phyloP scores from a whole-genome alignment of 2,329 filamentous ascomycete species.

The Metarhizium anisopliae region DNA sequence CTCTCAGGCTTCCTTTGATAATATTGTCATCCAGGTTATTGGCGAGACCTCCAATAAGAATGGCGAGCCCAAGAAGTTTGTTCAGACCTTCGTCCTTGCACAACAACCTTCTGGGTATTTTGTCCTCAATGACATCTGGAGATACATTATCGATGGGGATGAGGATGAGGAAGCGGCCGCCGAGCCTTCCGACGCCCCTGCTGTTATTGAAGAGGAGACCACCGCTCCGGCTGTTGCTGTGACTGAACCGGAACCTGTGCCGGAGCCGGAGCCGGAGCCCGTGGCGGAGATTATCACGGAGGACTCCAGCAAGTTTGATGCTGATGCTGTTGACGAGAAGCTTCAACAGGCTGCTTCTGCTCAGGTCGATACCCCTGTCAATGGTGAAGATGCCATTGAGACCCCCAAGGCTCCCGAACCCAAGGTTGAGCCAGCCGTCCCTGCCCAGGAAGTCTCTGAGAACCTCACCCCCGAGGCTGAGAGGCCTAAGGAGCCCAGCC shows the following conservation, averaged over 20 bases:
- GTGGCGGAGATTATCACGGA: conserved; percentile 44
- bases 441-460: conserved; percentile 41
- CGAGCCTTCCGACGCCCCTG: conserved; percentile 23
- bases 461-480: conserved; percentile 50
- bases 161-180: conserved; percentile 61
- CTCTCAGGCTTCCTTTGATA: conserved; percentile 83
- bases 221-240: conserved; percentile 18
- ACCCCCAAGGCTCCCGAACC: conserved; percentile 26
- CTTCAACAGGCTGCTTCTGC: conserved; percentile 22
- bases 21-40: conserved; percentile 96
- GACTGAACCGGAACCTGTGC: conserved; percentile 2
- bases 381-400: conserved; percentile 12
- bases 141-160: conserved; percentile 78
- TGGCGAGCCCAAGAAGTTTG: conserved; percentile 87
- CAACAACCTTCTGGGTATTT: conserved; percentile 96
- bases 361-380: not conserved
- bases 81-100: conserved; percentile 94
- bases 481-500: conserved; percentile 56
- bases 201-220: conserved; percentile 15
- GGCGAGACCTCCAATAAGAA: conserved; percentile 95
- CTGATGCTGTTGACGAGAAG: conserved; percentile 27
- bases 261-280: conserved; percentile 22
- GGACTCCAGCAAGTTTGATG: conserved; percentile 21
- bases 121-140: conserved; percentile 95
- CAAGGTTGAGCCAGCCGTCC: conserved; percentile 17